Evolutionary conservation across 495 filamentous ascomycete species (phyloP).

Genomic region (Mytilinidion resinicola): DNA sequence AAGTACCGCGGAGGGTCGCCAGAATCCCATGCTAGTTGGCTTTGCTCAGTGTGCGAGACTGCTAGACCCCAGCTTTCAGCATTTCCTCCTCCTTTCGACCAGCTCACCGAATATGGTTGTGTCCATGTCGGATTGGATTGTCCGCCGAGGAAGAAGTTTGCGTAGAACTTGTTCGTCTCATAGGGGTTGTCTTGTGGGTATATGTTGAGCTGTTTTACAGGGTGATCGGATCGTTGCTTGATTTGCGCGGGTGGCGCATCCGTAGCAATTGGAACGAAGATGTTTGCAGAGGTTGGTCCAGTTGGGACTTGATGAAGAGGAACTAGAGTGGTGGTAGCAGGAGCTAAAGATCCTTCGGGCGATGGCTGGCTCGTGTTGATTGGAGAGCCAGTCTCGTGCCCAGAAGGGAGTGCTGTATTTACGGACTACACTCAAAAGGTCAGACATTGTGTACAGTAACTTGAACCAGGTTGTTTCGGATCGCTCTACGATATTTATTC

Average conservation of each 20-base stretch:
- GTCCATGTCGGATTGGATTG: slow-evolving; percentile 69
- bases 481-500: too few species aligned
- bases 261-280: slow-evolving; percentile 36
- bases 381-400: slow-evolving; percentile 13
- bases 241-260: slow-evolving; percentile 34
- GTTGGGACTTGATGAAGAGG: slow-evolving; percentile 21
- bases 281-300: slow-evolving; percentile 21
- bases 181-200: slow-evolving; percentile 48
- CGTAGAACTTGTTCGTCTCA: slow-evolving; percentile 88
- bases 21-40: slow-evolving; percentile 59
- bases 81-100: slow-evolving; percentile 63
- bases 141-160: slow-evolving; percentile 74
- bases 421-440: slow-evolving; percentile 14
- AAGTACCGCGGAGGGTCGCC: slow-evolving; percentile 61
- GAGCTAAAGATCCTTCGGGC: slow-evolving; percentile 12
- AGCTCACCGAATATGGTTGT: slow-evolving; percentile 77
- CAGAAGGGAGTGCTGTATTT: slow-evolving; percentile 17
- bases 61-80: slow-evolving; percentile 68
- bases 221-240: slow-evolving; percentile 31
- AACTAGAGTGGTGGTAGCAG: slow-evolving; percentile 26
- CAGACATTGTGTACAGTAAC: background rate
- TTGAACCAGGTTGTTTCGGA: too few species aligned
- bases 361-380: slow-evolving; percentile 5
- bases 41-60: slow-evolving; percentile 62
- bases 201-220: slow-evolving; percentile 30